Evolutionary conservation across 129 eudicot species (phyloP).

Genomic region (Artemisia annua): DNA sequence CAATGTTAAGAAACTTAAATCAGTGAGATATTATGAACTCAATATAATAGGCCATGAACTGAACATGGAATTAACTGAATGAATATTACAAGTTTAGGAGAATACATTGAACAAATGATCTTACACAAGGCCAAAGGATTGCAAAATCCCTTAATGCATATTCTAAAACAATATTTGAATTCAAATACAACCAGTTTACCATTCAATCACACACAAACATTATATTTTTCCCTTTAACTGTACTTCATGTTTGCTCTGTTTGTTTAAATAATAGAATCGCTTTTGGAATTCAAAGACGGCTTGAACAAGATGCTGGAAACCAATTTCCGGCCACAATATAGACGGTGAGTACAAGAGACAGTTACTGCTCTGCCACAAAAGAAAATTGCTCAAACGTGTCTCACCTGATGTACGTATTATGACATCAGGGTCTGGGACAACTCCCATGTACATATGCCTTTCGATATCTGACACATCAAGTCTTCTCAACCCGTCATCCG

Average conservation of each 20-base stretch:
- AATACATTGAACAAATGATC: too few species aligned
- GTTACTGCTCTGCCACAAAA: conserved; percentile 53
- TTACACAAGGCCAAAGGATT: too few species aligned
- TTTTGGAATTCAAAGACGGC: conserved; percentile 10
- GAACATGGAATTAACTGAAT: too few species aligned
- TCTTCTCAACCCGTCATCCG: background rate
- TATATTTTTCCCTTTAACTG: background rate
- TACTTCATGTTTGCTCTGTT: conserved; percentile 1
- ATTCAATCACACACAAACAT: too few species aligned
- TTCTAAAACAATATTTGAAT: too few species aligned
- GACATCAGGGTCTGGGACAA: conserved; percentile 6
- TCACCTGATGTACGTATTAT: conserved; percentile 61
- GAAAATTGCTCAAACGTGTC: conserved; percentile 68
- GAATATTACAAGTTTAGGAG: too few species aligned
- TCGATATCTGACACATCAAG: background rate
- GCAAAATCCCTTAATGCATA: too few species aligned
- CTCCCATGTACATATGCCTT: conserved; percentile 11
- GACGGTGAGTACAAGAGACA: conserved; percentile 49
- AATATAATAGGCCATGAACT: too few species aligned
- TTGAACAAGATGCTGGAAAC: conserved; percentile 2
- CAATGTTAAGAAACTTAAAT: background rate
- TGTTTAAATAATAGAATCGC: background rate
- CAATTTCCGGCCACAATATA: conserved; percentile 4
- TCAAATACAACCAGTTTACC: too few species aligned
- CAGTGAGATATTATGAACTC: too few species aligned